A percentile compares a stretch with the other conserved stretches of the same genome.
phyloP scores from a whole-genome alignment of 1,284 basidiomycete genomes.

The Cystobasidium pallidum region DNA sequence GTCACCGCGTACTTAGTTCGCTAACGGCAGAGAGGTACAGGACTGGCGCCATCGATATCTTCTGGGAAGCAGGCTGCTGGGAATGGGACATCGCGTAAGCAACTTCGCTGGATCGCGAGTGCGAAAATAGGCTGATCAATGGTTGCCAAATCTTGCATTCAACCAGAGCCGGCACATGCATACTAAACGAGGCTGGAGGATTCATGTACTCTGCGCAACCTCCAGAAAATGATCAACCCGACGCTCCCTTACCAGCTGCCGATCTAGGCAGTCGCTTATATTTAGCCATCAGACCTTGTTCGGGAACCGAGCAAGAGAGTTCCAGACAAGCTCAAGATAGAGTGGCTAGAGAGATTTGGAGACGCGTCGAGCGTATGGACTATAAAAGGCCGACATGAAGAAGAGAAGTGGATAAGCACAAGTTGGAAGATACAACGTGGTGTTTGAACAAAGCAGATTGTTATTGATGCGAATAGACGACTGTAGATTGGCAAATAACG shows the following conservation, averaged over 20 bases:
- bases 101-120: too few relatives aligned
- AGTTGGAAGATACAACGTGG: background rate
- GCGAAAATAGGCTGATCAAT: background rate
- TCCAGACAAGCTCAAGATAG: conserved; percentile 50
- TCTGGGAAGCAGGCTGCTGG: conserved; percentile 55
- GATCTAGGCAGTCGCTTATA: conserved; percentile 53
- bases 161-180: conserved; percentile 50
- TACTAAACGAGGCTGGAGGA: conserved; percentile 53
- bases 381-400: conserved; percentile 48
- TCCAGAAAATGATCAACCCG: conserved; percentile 39
- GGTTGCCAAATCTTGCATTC: background rate
- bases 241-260: conserved; percentile 46
- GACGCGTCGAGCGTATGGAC: conserved; percentile 49
- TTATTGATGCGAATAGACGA: background rate
- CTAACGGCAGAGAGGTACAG: background rate
- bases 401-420: background rate
- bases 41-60: conserved; percentile 53
- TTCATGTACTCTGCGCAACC: conserved; percentile 52
- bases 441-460: too few relatives aligned
- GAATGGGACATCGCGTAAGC: conserved; percentile 51
- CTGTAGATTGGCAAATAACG: too few relatives aligned
- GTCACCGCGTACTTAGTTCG: too few relatives aligned
- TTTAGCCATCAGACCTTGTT: conserved; percentile 52
- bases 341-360: conserved; percentile 52
- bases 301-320: conserved; percentile 48